Evolutionary conservation across 495 filamentous ascomycete species (phyloP), one percentile per base, ranked within the genome.

Genomic region (Parathielavia hyrcaniae): DNA sequence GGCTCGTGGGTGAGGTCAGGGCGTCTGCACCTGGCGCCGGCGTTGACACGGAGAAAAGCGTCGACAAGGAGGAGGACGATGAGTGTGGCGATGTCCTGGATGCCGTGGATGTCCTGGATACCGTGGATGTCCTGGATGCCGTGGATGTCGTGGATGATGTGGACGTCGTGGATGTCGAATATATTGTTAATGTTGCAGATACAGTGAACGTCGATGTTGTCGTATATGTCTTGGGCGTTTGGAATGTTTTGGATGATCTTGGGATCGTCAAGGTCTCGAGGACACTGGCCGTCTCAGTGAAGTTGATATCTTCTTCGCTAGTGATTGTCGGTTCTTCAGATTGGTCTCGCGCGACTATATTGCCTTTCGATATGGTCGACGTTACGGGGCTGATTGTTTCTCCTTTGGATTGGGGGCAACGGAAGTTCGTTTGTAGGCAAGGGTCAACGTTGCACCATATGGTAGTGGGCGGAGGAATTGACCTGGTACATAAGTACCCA

Each of bases 391-490:
- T 30, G 26, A 30, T 30, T 6, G 26, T 30, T 30, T 30, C 26
- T 30, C 26, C n/a, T n/a, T n/a, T n/a, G 26, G 26, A 2, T 6
- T 30, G 26, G 38, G 67, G 67, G 34, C 67, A 69, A n/a, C 64
- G 55, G 36, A 54, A n/a, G n/a, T n/a, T 30, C 20, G 60, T 30
- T 13, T 51, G 20, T 32, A 53, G 49, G 52, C 67, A 68, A n/a
- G 67, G 58, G 49, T 70, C 54, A 13, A 68, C 47, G 20, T 16
- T 17, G 53, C 66, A 67, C 41, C 67, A 68, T 2, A 63, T 64
- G 4, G 39, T 14, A 39, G 65, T 68, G 36, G 1, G 41, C 16
- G 43, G 45, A 5, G 14, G 45, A 5, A 12, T 39, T 22, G 35
- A 23, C 41, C 26, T 58, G 52, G 23, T 55, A 19, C 65, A 68